Evolutionary conservation across 2,329 filamentous ascomycete genomes (phyloP), one percentile per base, ranked within the genome.

Genomic region (Colletotrichum aenigma): DNA sequence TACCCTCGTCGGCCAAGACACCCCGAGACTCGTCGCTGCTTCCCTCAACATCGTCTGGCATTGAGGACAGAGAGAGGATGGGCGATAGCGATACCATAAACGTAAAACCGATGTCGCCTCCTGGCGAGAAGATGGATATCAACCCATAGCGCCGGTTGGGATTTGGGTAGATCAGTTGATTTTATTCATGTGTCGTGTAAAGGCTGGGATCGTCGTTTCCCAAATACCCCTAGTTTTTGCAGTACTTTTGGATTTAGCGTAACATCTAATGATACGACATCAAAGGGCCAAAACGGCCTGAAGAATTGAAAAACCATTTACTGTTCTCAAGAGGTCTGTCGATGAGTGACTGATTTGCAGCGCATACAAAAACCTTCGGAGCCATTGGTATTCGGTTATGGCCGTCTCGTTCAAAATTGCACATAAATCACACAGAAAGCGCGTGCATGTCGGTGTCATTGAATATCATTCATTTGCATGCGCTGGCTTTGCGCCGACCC

Each of bases 1-100:
- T 91, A 16, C 89, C 90, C 7, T 48, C 71, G n/a, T 67, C 64
- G 24, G 60, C 76, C 13, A 76, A 75, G 67, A 76, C 71, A 38
- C 74, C 60, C 4, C 65, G 71, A 26, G 71, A 75, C 24, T 66
- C 74, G 26, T 76, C 74, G n/a, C 38, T 56, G 10, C n/a, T 75
- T 18, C 55, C 64, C 16, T 67, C 65, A n/a, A 60, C 36, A 9
- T 58, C 36, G 8, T 58, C 74, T 18, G 65, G 74, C 10, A 13
- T 69, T 15, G 74, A 76, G 36, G 70, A 69, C 48, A 73, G 58
- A 21, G 73, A 75, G 55, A 71, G 73, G 21, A 34, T 48, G 1
- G 69, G 43, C n/a, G 70, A 55, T 6, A 61, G 55, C n/a, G 74
- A 70, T 34, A 58, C 36, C 16, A 48, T 70, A 28, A 70, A 66